Evolutionary conservation across 257 asterid species (phyloP).

Genomic region (Nicotiana otophora): DNA sequence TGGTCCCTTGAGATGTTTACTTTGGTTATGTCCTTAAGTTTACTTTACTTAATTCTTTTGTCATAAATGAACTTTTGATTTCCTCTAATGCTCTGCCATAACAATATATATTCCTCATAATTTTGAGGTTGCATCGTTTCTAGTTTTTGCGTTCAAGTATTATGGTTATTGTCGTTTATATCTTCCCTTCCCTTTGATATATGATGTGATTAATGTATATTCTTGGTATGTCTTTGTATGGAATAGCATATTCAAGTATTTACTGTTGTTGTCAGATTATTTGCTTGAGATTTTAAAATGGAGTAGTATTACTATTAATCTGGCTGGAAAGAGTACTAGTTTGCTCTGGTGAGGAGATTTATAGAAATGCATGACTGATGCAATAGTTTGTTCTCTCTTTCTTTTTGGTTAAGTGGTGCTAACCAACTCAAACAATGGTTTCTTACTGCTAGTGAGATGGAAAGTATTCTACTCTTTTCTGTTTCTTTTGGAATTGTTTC

Average conservation of each 20-base stretch:
- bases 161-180: background rate
- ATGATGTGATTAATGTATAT: background rate
- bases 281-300: background rate
- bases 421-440: background rate
- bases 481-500: background rate
- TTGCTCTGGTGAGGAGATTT: background rate
- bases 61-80: background rate
- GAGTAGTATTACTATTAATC: background rate
- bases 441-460: background rate
- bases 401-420: background rate
- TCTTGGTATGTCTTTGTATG: background rate
- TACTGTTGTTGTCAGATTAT: background rate
- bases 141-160: background rate
- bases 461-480: background rate
- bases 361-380: background rate
- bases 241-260: background rate
- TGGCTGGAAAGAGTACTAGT: background rate
- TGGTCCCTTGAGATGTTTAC: background rate
- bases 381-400: background rate
- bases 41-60: background rate
- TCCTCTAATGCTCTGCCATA: background rate
- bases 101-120: background rate
- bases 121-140: background rate
- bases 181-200: background rate
- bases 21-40: background rate